phyloP scores from a whole-genome alignment of 208 protist species.

The Leishmania guyanensis region DNA sequence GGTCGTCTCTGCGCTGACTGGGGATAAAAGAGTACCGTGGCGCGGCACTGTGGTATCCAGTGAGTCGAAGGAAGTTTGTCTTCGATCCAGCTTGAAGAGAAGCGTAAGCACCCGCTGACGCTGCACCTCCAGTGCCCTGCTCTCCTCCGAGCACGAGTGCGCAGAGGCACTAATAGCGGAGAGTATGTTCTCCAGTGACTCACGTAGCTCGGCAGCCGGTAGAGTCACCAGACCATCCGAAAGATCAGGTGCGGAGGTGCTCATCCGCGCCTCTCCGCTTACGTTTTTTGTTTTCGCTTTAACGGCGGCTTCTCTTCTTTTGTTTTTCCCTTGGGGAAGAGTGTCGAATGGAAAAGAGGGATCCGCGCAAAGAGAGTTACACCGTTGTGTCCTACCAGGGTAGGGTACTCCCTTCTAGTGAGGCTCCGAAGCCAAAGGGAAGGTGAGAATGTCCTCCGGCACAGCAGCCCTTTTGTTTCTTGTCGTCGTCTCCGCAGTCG shows the following conservation, averaged over 20 bases:
- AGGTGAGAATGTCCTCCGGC: background rate
- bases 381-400: background rate
- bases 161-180: background rate
- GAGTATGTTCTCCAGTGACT: conserved; percentile 15
- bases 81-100: conserved; percentile 7
- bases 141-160: background rate
- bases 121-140: conserved; percentile 3
- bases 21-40: background rate
- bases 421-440: background rate
- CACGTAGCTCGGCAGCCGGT: conserved; percentile 6
- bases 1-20: background rate
- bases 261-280: background rate
- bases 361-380: background rate
- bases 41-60: background rate
- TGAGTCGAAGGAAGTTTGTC: too few species aligned
- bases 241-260: background rate
- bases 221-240: background rate
- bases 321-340: too few species aligned
- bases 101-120: conserved; percentile 12
- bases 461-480: background rate
- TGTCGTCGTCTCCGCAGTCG: background rate
- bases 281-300: too few species aligned
- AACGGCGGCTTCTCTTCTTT: too few species aligned
- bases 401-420: background rate
- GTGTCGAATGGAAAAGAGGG: background rate